phyloP scores from a whole-genome alignment of 2,329 filamentous ascomycete genomes.

The Penicillium sp. region DNA sequence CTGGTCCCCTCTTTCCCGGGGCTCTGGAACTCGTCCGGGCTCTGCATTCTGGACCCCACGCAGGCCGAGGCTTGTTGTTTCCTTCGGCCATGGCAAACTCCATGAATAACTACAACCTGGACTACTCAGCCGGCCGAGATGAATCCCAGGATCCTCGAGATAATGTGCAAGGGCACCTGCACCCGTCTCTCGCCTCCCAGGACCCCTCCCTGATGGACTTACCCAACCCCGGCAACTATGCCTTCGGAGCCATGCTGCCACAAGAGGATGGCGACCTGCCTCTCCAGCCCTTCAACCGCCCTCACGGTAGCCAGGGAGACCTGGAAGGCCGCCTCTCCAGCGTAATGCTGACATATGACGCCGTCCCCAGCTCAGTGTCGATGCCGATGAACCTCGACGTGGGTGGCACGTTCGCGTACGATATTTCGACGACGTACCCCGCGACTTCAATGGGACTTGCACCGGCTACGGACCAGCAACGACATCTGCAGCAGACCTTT shows the following conservation, averaged over 20 bases:
- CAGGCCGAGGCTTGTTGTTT: slow-evolving; percentile 18
- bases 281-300: slow-evolving; percentile 20
- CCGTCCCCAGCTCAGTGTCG: slow-evolving; percentile 18
- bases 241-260: slow-evolving; percentile 21
- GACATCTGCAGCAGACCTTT: slow-evolving; percentile 13
- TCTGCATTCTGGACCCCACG: slow-evolving; percentile 26
- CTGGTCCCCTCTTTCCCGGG: slow-evolving; percentile 24
- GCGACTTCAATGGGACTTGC: slow-evolving; percentile 23
- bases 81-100: slow-evolving; percentile 13
- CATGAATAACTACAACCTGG: slow-evolving; percentile 19
- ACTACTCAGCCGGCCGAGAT: slow-evolving; percentile 16
- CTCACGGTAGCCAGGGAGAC: slow-evolving; percentile 7
- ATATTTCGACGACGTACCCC: slow-evolving; percentile 26
- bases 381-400: slow-evolving; percentile 29
- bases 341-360: slow-evolving; percentile 32
- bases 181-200: slow-evolving; percentile 7
- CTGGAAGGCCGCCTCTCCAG: slow-evolving; percentile 29
- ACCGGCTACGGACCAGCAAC: slow-evolving; percentile 19
- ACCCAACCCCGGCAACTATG: slow-evolving; percentile 17
- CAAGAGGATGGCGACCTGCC: slow-evolving; percentile 19
- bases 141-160: slow-evolving; percentile 15
- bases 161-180: slow-evolving; percentile 3
- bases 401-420: slow-evolving; percentile 26
- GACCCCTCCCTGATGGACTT: slow-evolving; percentile 24
- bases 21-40: slow-evolving; percentile 27